Evolutionary conservation across 306 rosid genomes (phyloP), one percentile per base, ranked within the genome.

Genomic region (Dryas alaskensis): DNA sequence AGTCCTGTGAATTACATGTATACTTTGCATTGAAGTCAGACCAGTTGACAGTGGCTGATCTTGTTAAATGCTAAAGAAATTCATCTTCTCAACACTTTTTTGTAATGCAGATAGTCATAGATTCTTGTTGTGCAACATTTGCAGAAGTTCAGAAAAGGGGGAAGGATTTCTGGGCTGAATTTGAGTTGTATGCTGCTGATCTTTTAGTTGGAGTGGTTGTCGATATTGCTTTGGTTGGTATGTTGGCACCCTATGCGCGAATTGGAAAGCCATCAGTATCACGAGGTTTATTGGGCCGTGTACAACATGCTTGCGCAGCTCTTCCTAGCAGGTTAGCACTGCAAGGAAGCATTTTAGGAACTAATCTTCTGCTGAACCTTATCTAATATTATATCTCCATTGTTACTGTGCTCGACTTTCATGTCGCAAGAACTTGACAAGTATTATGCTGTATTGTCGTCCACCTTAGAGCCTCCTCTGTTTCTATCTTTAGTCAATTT

Each of bases 91-190:
- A 37, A 71, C 67, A 58, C 37, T 14, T 54, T 85, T 75, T 52
- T 22, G 55, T 53, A n/a, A 67, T 84, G 89, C 86, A 93, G 98
- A 69, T 93, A 79, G 87, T 84, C 31, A 93, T 93, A 85, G 98
- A 93, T 72, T 86, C 97, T 69, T 93, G 97, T 82, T 93, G 98
- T 85, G 96, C 97, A 55, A 93, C 98, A 1, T 93, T 90, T 84
- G 98, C 98, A 0, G 98, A 93, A 82, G 85, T 87, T 71, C 93
- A 87, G 89, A 89, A 91, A 81, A 87, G 98, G 66, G 97, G 97
- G 65, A 89, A 90, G 83, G 83, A 90, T 81, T 93, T 93, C 62
- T 93, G 96, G 98, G 86, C 89, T 37, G 98, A 90, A 59, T 90
- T 90, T 73, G 97, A 93, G 92, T 76, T 93, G 87, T 91, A 89